Conservation (phyloP, 169 alveolate genomes). For the Cryptosporidium xiaoi region DNA sequence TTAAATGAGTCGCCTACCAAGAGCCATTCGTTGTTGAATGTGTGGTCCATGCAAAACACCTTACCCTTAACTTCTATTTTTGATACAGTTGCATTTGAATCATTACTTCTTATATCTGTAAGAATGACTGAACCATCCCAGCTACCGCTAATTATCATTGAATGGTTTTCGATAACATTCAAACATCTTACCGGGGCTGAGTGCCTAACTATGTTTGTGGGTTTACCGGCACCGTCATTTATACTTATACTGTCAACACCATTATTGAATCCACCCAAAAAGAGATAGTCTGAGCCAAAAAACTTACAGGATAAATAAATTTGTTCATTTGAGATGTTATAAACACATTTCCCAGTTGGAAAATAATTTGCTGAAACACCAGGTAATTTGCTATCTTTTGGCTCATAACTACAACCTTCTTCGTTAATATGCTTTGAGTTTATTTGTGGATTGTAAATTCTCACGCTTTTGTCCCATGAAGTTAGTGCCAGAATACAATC, state of each 20-base stretch:
- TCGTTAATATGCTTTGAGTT: neutral
- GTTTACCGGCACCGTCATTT: neutral
- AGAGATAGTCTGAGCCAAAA: neutral
- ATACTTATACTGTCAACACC: slow-evolving; percentile 24
- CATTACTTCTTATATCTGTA: slow-evolving; percentile 3
- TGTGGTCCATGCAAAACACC: slow-evolving; percentile 64
- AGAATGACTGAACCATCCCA: slow-evolving; percentile 55
- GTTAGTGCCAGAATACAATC: slow-evolving; percentile 43
- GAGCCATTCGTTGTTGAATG: slow-evolving; percentile 43
- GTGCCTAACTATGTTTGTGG: slow-evolving; percentile 26
- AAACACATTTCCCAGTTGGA: slow-evolving; percentile 59
- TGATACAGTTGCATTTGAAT: slow-evolving; percentile 5
- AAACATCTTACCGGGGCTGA: slow-evolving; percentile 65
- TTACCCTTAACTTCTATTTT: slow-evolving; percentile 35
- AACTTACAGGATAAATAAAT: slow-evolving; percentile 46
- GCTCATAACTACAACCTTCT: neutral
- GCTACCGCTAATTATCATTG: slow-evolving; percentile 56
- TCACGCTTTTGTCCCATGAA: slow-evolving; percentile 67
- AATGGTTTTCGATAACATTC: slow-evolving; percentile 17
- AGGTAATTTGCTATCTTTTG: neutral
- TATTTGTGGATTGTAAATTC: slow-evolving; percentile 39
- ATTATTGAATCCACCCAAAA: slow-evolving; percentile 45
- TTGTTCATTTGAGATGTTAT: slow-evolving; percentile 1
- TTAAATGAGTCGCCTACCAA: slow-evolving; percentile 59
- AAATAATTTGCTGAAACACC: neutral